phyloP scores from a whole-genome alignment of 371 early-diverging fungal genomes.

The Mycotypha africana region DNA sequence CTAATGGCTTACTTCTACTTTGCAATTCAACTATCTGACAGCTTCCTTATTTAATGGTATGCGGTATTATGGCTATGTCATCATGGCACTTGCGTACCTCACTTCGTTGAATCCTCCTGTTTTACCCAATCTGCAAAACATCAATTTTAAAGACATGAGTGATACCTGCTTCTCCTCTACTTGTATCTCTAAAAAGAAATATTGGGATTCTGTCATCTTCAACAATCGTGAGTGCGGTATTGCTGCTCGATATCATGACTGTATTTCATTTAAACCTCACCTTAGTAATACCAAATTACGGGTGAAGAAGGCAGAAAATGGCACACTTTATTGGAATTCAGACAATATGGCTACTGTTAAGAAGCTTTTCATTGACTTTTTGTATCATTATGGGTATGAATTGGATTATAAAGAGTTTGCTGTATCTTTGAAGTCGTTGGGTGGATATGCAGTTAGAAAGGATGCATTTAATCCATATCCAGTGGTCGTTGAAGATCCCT shows the following conservation, averaged over 20 bases:
- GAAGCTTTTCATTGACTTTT: slow-evolving; percentile 7
- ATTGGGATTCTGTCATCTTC: slow-evolving; percentile 1
- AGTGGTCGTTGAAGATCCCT: slow-evolving; percentile 8
- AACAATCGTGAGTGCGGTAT: neutral
- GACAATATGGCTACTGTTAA: neutral
- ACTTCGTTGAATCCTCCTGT: slow-evolving; percentile 8
- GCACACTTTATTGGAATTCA: slow-evolving; percentile 7
- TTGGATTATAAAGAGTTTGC: slow-evolving; percentile 6
- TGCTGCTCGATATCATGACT: slow-evolving; percentile 8
- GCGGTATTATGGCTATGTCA: neutral
- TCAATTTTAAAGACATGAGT: neutral
- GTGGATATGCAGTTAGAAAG: neutral
- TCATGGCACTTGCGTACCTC: slow-evolving; percentile 6
- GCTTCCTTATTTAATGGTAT: neutral
- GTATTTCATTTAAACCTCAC: neutral
- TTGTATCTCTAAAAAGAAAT: slow-evolving; percentile 1
- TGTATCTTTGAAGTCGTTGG: slow-evolving; percentile 5
- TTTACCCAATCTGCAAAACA: slow-evolving; percentile 11
- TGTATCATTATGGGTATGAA: slow-evolving; percentile 10
- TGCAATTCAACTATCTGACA: too few relatives aligned
- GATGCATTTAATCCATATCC: neutral
- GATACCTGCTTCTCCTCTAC: neutral
- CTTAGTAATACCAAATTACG: neutral
- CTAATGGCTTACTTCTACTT: too few relatives aligned
- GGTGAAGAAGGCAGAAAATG: neutral